Conservation (phyloP, 169 alveolate genomes). For the Plasmodium reichenowi region DNA sequence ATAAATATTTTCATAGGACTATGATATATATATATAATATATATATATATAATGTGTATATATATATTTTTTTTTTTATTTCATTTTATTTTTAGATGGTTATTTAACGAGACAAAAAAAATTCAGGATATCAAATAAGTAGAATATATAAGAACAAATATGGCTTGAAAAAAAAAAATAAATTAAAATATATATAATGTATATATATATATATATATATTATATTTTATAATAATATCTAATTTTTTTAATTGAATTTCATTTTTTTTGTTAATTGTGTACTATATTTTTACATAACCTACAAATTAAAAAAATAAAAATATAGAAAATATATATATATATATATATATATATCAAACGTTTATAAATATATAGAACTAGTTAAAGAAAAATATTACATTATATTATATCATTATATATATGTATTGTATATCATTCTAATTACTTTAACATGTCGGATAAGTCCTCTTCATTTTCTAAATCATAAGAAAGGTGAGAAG, state of each 20-base stretch:
- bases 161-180: conserved; percentile 1
- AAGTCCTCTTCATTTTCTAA: conserved; percentile 17
- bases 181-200: neutral
- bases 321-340: neutral
- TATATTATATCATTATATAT: neutral
- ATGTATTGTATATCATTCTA: neutral
- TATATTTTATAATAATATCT: no score
- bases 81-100: conserved; percentile 43
- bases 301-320: conserved; percentile 5
- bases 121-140: conserved; percentile 11
- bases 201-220: neutral
- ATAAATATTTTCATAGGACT: neutral
- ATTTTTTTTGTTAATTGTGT: conserved; percentile 17
- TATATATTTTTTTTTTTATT: conserved; percentile 1
- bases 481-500: conserved; percentile 43
- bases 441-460: conserved; percentile 13
- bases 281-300: conserved; percentile 68
- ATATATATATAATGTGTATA: neutral
- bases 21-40: neutral
- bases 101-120: conserved; percentile 44
- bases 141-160: neutral
- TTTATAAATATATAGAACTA: no score
- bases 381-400: neutral
- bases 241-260: neutral
- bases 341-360: neutral